phyloP scores from a whole-genome alignment of 2,329 filamentous ascomycete species.

The Hypoxylon sp. region DNA sequence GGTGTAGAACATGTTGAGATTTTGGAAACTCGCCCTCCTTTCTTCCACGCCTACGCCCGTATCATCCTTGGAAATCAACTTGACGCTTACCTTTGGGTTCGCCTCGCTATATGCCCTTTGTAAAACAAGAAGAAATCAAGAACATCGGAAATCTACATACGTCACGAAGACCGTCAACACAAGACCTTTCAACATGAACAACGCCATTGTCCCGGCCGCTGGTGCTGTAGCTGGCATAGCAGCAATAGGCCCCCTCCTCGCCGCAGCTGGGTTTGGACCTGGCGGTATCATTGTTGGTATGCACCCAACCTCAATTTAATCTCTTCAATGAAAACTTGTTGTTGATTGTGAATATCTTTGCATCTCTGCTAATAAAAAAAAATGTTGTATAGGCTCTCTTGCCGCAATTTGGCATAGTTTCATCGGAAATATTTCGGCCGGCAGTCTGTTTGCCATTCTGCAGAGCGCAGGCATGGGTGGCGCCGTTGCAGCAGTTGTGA shows the following conservation, averaged over 20 bases:
- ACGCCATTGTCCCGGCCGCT: neutral
- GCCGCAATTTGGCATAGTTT: slow-evolving; percentile 6
- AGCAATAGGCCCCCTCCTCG: neutral
- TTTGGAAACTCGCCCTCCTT: neutral
- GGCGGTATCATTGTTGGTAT: neutral
- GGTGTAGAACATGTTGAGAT: neutral
- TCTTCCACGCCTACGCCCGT: neutral
- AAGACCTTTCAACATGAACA: neutral
- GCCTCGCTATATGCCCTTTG: neutral
- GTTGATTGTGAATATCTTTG: neutral
- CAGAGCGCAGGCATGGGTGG: slow-evolving; percentile 6
- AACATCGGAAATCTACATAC: neutral
- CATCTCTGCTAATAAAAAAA: neutral
- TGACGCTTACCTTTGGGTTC: neutral
- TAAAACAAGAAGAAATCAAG: neutral
- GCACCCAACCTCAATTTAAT: neutral
- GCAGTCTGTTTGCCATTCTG: neutral
- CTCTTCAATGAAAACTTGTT: neutral
- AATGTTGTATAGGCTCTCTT: neutral
- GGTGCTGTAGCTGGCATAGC: neutral
- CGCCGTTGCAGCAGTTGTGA: neutral
- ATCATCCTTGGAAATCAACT: neutral
- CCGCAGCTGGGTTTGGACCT: slow-evolving; percentile 1
- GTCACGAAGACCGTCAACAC: neutral
- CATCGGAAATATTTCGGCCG: neutral